Conservation (phyloP, 2,329 filamentous ascomycete species). For the Leptodontidium sp. region DNA sequence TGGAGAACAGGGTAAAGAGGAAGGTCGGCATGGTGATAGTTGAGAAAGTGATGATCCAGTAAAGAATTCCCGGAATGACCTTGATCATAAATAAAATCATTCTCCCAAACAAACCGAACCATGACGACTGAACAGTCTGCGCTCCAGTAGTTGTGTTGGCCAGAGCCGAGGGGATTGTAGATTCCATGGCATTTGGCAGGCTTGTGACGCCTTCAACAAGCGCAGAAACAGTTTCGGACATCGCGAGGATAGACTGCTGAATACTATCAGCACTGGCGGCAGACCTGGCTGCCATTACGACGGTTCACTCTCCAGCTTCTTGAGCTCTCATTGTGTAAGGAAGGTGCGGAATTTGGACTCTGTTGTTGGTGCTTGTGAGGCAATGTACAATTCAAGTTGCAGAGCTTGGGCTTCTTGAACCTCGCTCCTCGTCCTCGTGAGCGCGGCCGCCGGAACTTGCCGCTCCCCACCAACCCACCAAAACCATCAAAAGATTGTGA, state of each 20-base stretch:
- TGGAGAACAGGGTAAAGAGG: slow-evolving; percentile 89
- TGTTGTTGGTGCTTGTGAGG: not conserved
- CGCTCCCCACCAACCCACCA: slow-evolving; percentile 27
- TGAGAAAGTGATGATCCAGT: slow-evolving; percentile 83
- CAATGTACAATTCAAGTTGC: not conserved
- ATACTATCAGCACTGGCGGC: slow-evolving; percentile 21
- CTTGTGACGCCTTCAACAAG: slow-evolving; percentile 35
- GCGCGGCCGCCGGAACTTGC: slow-evolving; percentile 10
- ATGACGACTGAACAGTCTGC: slow-evolving; percentile 53
- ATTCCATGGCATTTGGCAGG: slow-evolving; percentile 37
- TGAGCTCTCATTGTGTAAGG: slow-evolving; percentile 29
- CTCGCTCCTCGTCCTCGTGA: not conserved
- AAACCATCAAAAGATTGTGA: slow-evolving; percentile 33
- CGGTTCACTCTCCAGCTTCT: slow-evolving; percentile 28
- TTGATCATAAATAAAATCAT: slow-evolving; percentile 64
- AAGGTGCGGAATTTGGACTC: not conserved
- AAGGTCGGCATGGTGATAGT: slow-evolving; percentile 91
- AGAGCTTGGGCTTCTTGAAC: slow-evolving; percentile 9
- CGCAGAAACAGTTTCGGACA: slow-evolving; percentile 37
- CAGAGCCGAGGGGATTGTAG: slow-evolving; percentile 35
- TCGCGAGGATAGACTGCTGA: slow-evolving; percentile 24
- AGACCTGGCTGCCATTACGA: slow-evolving; percentile 32
- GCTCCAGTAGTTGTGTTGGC: slow-evolving; percentile 32
- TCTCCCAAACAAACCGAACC: slow-evolving; percentile 65
- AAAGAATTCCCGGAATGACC: slow-evolving; percentile 65